Conservation (phyloP, 257 asterid species). For the Cinchona pubescens region DNA sequence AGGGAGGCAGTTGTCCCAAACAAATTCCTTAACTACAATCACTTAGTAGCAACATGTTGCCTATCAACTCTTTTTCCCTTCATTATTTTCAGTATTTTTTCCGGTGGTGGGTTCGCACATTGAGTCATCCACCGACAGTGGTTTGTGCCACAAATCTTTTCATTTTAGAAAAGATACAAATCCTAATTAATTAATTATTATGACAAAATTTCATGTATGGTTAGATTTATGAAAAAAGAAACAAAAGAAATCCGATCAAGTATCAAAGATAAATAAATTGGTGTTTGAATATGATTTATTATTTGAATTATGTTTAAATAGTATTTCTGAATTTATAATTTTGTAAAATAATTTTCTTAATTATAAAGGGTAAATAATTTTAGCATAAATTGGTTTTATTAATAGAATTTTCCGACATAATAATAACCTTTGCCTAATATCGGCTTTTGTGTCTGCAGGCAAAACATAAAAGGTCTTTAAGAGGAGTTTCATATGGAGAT, state of each 20-base stretch:
- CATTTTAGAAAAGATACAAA: not conserved
- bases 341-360: no score
- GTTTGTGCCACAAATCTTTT: not conserved
- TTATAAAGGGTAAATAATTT: not conserved
- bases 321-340: no score
- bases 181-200: no score
- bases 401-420: not conserved
- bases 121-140: not conserved
- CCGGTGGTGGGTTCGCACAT: not conserved
- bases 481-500: slow-evolving; percentile 61
- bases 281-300: no score
- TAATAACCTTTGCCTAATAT: not conserved
- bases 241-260: no score
- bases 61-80: not conserved
- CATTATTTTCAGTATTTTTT: not conserved
- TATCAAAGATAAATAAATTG: no score
- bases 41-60: not conserved
- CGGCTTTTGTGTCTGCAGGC: slow-evolving; percentile 37
- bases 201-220: no score
- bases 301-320: no score
- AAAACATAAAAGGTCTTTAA: slow-evolving; percentile 44
- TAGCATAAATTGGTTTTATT: not conserved
- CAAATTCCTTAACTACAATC: not conserved
- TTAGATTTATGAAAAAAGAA: no score
- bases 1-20: not conserved